These are phyloP conservation scores for Astragalus membranaceus DNA, from an alignment of 306 rosid species.

Conservation along the genomic window DNA sequence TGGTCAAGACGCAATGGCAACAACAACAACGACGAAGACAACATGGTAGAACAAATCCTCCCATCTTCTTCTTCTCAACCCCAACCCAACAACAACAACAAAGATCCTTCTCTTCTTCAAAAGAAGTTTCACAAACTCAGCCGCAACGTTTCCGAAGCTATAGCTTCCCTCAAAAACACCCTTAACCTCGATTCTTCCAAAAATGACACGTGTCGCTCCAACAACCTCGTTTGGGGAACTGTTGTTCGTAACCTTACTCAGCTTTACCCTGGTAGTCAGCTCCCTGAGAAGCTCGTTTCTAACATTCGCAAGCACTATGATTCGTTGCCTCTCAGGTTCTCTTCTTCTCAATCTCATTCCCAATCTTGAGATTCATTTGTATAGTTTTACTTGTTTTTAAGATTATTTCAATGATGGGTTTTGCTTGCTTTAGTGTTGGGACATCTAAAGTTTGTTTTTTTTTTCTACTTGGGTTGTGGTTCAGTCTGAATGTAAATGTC, in stretches of 20 bases:
- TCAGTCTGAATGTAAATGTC: not conserved
- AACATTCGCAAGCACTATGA: conserved; percentile 84
- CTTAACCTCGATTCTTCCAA: conserved; percentile 33
- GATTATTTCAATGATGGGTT: not conserved
- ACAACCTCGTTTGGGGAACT: conserved; percentile 67
- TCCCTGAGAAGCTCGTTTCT: conserved; percentile 85
- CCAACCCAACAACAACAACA: conserved; percentile 34
- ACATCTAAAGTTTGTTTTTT: not conserved
- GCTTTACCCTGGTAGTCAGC: conserved; percentile 85
- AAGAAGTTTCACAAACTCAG: conserved; percentile 65
- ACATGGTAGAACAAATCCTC: conserved; percentile 72
- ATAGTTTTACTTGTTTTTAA: not conserved
- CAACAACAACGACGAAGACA: conserved; percentile 29
- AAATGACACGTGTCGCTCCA: conserved; percentile 37
- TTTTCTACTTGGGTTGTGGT: not conserved
- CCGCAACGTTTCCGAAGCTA: conserved; percentile 75
- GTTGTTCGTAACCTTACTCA: conserved; percentile 72
- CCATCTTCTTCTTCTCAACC: not conserved
- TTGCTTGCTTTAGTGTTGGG: not conserved
- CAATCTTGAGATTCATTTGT: not conserved
- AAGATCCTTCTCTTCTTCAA: conserved; percentile 70
- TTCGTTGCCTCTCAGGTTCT: conserved; percentile 65
- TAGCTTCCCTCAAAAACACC: conserved; percentile 64
- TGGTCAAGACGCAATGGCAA: conserved; percentile 71
- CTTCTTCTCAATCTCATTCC: not conserved